Base-by-base conservation (phyloP, 129 eudicot species). In the Pulicaria dysenterica region DNA sequence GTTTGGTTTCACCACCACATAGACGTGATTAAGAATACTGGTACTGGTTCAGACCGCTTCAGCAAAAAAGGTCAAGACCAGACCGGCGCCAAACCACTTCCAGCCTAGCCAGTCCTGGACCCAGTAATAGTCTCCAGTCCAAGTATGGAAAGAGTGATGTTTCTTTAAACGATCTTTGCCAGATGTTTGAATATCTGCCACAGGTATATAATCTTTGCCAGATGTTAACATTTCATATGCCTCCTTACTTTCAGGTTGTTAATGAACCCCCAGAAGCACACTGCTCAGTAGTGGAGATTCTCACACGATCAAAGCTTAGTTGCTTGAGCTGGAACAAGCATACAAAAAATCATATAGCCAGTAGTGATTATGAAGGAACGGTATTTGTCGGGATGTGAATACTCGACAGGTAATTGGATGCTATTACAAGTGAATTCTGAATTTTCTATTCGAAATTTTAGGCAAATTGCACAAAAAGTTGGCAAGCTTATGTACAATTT, bases 251-350 rank as follows among this genome's bases (percentile, higher is more conserved):
- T 58, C 81, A 87, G 93, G 79, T 87, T 79, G 93, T 87, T 49
- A 87, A 87, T 77, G 93, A 84, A 79, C 87, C 85, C 40, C 87
- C 92, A 56, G 89, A 87, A 45, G 85, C 72, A 45, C 93, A 84
- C 72, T 77, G 83, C 67, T 89, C 93, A 37, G 89, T 87, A 61
- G 89, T 85, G 68, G 93, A 87, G 80, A 87, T 87, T 80, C 82
- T 89, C 39, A 87, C 89, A 73, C 72, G 85, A 80, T 87, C 89
- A 46, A 87, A 87, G 66, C 89, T 87, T 54, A 87, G 93, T 84
- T 88, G 94, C 79, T 82, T 88, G 76, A 88, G 94, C 74, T 88
- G 94, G 94, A 88, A 88, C 71, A 88, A 85, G 56, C 87, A 69
- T 77, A 72, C 82, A 7, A 85, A 88, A 64, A 88, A 82, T 81